Conservation (phyloP, 108 stramenopile species). For the Cyclotella atomus region DNA sequence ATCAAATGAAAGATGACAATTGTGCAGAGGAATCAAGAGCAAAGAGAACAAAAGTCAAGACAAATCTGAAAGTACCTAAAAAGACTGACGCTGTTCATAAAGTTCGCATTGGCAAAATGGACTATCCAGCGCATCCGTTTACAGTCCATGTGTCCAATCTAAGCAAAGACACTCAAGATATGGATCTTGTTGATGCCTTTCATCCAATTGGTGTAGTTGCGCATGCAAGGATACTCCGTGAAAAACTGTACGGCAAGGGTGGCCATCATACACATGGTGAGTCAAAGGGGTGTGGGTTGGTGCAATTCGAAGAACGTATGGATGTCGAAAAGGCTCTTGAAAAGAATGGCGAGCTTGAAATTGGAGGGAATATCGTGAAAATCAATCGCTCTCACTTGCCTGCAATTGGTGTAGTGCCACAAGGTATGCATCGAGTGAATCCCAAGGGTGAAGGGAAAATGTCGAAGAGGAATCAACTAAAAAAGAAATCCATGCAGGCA, state of each 20-base stretch:
- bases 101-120: constrained; percentile 76
- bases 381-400: constrained; percentile 83
- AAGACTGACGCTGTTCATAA: constrained; percentile 59
- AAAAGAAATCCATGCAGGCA: constrained; percentile 27
- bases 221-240: constrained; percentile 83
- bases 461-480: constrained; percentile 61
- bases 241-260: constrained; percentile 61
- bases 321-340: constrained; percentile 80
- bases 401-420: constrained; percentile 73
- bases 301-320: constrained; percentile 87
- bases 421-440: constrained; percentile 84
- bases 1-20: constrained; percentile 18
- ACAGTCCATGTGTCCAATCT: constrained; percentile 86
- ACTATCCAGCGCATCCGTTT: constrained; percentile 90
- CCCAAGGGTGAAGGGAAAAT: constrained; percentile 79
- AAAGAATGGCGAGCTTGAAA: constrained; percentile 66
- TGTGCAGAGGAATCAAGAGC: constrained; percentile 21
- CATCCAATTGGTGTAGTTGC: constrained; percentile 75
- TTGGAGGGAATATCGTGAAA: constrained; percentile 66
- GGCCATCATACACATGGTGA: constrained; percentile 55
- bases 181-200: constrained; percentile 86
- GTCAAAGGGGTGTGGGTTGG: constrained; percentile 83
- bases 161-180: constrained; percentile 68
- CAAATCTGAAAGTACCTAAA: constrained; percentile 50
- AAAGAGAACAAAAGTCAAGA: constrained; percentile 47